Evolutionary conservation across 805 yeast species (phyloP).

Genomic region (Candida hungchunana): DNA sequence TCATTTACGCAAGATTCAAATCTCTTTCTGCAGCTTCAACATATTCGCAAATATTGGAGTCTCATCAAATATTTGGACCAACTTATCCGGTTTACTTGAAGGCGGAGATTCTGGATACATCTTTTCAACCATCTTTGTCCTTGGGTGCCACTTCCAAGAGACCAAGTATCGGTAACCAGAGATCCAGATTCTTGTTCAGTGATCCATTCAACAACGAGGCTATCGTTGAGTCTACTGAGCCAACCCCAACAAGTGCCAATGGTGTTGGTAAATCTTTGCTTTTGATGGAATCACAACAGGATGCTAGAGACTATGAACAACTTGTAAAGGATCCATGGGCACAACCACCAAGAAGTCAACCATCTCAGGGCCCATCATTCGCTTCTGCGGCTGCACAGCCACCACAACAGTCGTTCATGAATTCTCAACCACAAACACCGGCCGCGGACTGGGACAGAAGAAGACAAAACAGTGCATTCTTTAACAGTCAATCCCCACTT

Average conservation of each 20-base stretch:
- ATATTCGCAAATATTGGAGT: constrained; percentile 36
- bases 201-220: constrained; percentile 50
- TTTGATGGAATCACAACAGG: constrained; percentile 35
- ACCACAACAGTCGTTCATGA: constrained; percentile 11
- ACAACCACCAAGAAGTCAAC: constrained; percentile 9
- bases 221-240: constrained; percentile 19
- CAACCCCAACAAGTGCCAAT: constrained; percentile 24
- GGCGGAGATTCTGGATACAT: constrained; percentile 38
- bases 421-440: constrained; percentile 40
- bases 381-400: constrained; percentile 3
- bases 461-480: constrained; percentile 52
- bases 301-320: constrained; percentile 37
- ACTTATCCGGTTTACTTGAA: constrained; percentile 35
- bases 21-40: constrained; percentile 41
- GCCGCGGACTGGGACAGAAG: constrained; percentile 44
- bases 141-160: constrained; percentile 37
- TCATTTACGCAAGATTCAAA: constrained; percentile 41
- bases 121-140: constrained; percentile 17
- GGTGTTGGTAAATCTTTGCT: constrained; percentile 39
- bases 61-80: constrained; percentile 47
- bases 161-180: constrained; percentile 51
- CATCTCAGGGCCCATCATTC: constrained; percentile 1
- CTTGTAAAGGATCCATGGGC: constrained; percentile 43
- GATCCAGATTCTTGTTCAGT: constrained; percentile 67
- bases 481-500: constrained; percentile 31